Percentiles rank a stretch among this genome's conserved stretches.
Conservation (phyloP, 2,329 filamentous ascomycete species). For the Sclerotiophoma versabilis region DNA sequence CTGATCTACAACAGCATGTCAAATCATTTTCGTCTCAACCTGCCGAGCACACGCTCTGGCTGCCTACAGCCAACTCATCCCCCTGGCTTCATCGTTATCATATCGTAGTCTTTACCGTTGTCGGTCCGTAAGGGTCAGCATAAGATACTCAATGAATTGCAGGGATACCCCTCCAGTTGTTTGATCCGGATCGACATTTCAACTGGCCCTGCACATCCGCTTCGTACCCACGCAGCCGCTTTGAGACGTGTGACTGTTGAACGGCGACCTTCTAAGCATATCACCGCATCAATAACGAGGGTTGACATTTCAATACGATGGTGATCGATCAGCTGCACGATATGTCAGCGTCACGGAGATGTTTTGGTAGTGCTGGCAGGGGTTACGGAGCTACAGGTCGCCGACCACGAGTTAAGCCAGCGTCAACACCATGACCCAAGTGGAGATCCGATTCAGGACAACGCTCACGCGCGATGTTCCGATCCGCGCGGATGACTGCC, state of each 20-base stretch:
- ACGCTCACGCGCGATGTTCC: constrained; percentile 4
- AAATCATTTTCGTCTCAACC: constrained; percentile 2
- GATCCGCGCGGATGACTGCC: constrained; percentile 5
- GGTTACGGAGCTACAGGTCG: constrained; percentile 4
- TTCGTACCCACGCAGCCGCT: not conserved
- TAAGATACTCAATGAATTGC: not conserved
- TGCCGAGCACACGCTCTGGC: not conserved
- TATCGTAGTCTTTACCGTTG: constrained; percentile 8
- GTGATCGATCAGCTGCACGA: constrained; percentile 9
- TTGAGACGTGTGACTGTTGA: not conserved
- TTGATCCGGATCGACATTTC: not conserved
- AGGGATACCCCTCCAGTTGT: constrained; percentile 12
- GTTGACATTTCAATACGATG: not conserved
- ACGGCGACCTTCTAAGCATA: constrained; percentile 1
- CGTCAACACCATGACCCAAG: constrained; percentile 7
- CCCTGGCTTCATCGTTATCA: not conserved
- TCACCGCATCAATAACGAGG: not conserved
- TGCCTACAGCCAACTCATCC: not conserved
- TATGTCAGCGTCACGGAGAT: constrained; percentile 6
- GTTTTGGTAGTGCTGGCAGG: constrained; percentile 3
- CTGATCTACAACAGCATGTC: constrained; percentile 8
- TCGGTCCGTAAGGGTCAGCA: constrained; percentile 2
- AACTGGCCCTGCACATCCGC: constrained; percentile 16
- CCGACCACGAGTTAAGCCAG: constrained; percentile 4
- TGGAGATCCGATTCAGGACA: constrained; percentile 9